Base-by-base conservation (phyloP, 1,284 basidiomycete species). In the Malassezia caprae region DNA sequence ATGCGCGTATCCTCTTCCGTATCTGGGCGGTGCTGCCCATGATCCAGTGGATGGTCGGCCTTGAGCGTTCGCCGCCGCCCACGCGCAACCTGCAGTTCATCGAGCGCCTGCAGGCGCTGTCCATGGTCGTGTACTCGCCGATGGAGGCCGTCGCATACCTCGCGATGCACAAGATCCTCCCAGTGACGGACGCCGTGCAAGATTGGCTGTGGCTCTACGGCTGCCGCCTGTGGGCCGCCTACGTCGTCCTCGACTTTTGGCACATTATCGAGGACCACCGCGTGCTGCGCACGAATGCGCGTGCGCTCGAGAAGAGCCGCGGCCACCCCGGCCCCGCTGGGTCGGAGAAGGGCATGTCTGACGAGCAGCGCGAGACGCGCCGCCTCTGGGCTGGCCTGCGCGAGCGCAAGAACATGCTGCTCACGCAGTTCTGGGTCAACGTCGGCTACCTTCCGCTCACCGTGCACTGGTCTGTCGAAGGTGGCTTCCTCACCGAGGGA, bases 401-500 rank as follows among this genome's bases (percentile, higher is more conserved):
- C 26, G 60, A 80, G 60, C 76, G 78, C 60, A 85, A 85, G 81
- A 79, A 82, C 59, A 81, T 84, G 13, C 82, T 85, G 56, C 82
- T 82, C 79, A 84, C 82, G 56, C 86, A 89, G 62, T 69, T 86
- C 23, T 76, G 86, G 45, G 81, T 83, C 43, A 90, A 89, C 67
- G 59, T 84, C 4, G 83, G 82, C 28, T 86, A 88, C 71, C 76
- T 89, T 35, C 88, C 88, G 3, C 75, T 88, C 52, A 86, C 88
- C 4, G 74, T 88, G 47, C 88, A 90, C 72, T 90, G 87, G 88
- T 87, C 61, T 58, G 80, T 77, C 40, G 43, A 65, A 0, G 49
- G 48, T 13, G 71, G 71, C 7, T 41, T 73, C 39, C 61, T 73
- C 30, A 48, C 54, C 13, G 71, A 73, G 7, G 62, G 62, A 4